Evolutionary conservation across 257 asterid genomes (phyloP), one percentile per base, ranked within the genome.

Genomic region (Salvia miltiorrhiza): DNA sequence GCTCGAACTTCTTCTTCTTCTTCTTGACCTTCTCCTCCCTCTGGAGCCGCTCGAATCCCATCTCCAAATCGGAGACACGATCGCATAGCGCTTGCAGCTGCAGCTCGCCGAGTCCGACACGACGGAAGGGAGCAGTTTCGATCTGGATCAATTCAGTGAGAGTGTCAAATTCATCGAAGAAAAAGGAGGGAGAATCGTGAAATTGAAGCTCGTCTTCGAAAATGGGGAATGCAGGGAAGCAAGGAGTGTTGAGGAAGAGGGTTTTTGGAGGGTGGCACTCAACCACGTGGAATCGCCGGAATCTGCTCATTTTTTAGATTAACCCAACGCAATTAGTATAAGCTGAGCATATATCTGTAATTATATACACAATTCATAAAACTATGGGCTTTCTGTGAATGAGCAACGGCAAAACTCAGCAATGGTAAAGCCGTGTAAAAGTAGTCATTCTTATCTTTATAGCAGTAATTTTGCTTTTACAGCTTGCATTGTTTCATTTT

Each of bases 121-220:
- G 40, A 64, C 39, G 45, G 77, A 78, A 13, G 84, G 81, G 87
- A 49, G 72, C 30, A 65, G 63, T 80, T 78, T 35, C 40, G 81
- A 90, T 79, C 88, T 83, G 98, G 81, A 87, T 83, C 85, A 90
- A 94, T 83, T 93, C 96, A 28, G 92, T 63, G 56, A 90, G 48
- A 53, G 85, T 50, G 56, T 80, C 88, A 50, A 88, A 78, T 35
- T 35, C 40, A 13, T 80, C 85, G 4, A 84, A 80, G 63, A 82
- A 56, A 70, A 40, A 53, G 41, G 23, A 43, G 21, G 56, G 80
- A 26, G 56, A 75, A 32, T 66, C 6, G 65, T 6, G 26, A 81
- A 76, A 73, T 11, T 68, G 0, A 87, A 86, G 70, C 32, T 88
- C 93, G 33, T 75, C 70, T 23, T 81, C 82, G 20, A 73, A n/a